phyloP scores from a whole-genome alignment of 179 eudicot species.

The Gypsophila paniculata region DNA sequence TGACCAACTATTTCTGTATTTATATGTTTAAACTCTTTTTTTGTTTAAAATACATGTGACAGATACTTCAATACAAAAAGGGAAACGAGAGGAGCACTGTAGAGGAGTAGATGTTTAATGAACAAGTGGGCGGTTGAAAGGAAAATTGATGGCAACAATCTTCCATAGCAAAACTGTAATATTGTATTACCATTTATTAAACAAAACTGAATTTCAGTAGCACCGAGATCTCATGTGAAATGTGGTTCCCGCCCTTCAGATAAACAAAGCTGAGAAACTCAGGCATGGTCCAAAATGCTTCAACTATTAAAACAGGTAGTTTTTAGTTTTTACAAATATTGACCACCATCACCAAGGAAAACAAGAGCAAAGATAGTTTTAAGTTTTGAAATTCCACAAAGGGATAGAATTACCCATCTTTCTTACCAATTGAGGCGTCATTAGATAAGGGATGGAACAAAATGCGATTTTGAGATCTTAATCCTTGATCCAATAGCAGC shows the following conservation, averaged over 20 bases:
- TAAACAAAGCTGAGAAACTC: no score
- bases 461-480: conserved; percentile 55
- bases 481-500: conserved; percentile 77
- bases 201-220: no score
- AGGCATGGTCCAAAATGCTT: neutral
- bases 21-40: no score
- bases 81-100: no score
- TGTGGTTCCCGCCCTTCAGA: neutral
- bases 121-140: neutral
- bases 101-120: neutral
- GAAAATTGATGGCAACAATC: neutral
- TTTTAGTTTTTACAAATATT: neutral
- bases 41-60: no score
- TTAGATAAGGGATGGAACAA: conserved; percentile 92
- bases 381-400: neutral
- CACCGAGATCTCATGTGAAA: neutral
- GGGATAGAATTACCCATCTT: neutral
- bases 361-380: neutral
- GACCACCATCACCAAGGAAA: neutral
- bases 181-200: no score
- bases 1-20: no score
- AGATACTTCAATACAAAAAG: no score
- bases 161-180: neutral
- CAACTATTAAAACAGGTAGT: neutral
- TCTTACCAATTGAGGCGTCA: conserved; percentile 77